A percentile compares a stretch with the other conserved stretches of the same genome.
Evolutionary conservation across 75 land plant species (phyloP).

Genomic region (Selaginella tamariscina): DNA sequence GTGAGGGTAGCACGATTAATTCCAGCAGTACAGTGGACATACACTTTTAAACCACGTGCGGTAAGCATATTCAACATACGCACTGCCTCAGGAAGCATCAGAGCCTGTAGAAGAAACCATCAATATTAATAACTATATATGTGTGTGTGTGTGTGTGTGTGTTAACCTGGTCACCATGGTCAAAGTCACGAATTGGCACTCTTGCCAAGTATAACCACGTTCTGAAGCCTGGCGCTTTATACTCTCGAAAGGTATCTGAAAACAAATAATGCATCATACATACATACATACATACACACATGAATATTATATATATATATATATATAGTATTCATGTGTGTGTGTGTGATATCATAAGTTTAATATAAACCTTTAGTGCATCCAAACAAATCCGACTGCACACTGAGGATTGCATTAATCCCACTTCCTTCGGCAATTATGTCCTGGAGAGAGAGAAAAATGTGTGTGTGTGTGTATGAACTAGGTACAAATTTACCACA

Average conservation of each 20-base stretch:
- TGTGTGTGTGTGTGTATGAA: not conserved
- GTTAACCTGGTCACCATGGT: constrained; percentile 21
- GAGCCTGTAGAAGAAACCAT: no score
- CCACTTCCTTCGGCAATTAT: constrained; percentile 16
- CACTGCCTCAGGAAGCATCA: constrained; percentile 25
- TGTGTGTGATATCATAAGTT: no score
- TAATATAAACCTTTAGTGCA: constrained; percentile 13
- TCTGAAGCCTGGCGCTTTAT: constrained; percentile 18
- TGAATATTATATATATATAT: no score
- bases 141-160: no score
- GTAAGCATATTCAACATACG: constrained; percentile 14
- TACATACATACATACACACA: no score
- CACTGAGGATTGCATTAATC: constrained; percentile 17
- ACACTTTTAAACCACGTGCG: constrained; percentile 21
- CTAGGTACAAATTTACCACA: not conserved
- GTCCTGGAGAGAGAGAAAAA: not conserved
- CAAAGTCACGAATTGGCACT: constrained; percentile 20
- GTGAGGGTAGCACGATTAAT: constrained; percentile 24
- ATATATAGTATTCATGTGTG: no score
- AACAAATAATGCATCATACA: no score
- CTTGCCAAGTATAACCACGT: constrained; percentile 15
- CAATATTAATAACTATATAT: no score
- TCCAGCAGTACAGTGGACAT: constrained; percentile 25
- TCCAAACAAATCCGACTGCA: constrained; percentile 20
- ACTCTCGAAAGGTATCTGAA: constrained; percentile 18